phyloP scores from a whole-genome alignment of 495 filamentous ascomycete genomes.

The Neurospora africana region DNA sequence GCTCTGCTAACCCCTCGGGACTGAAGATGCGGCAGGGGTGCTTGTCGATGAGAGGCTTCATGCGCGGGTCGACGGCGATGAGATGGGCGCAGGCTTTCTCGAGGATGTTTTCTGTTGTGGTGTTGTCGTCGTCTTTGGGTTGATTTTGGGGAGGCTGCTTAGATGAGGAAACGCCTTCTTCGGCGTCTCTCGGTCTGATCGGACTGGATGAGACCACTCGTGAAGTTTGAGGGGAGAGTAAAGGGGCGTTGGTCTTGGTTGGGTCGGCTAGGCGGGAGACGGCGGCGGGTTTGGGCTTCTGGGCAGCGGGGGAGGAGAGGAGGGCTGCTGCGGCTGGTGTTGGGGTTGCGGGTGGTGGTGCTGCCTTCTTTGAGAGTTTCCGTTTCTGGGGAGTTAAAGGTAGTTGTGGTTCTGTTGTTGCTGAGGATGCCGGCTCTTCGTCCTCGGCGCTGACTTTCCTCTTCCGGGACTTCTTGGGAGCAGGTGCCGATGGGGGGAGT shows the following conservation, averaged over 20 bases:
- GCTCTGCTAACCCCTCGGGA: constrained; percentile 68
- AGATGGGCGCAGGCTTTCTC: constrained; percentile 71
- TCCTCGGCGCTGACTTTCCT: constrained; percentile 22
- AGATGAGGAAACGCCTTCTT: constrained; percentile 45
- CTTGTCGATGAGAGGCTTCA: constrained; percentile 60
- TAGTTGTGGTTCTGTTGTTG: constrained; percentile 3
- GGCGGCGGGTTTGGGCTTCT: constrained; percentile 25
- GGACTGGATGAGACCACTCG: constrained; percentile 49
- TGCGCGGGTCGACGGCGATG: constrained; percentile 60
- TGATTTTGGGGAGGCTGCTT: constrained; percentile 20
- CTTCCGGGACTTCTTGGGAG: constrained; percentile 20
- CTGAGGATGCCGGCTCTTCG: background rate
- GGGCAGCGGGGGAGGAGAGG: constrained; percentile 20
- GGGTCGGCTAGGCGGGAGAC: constrained; percentile 39
- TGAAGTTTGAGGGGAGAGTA: constrained; percentile 70
- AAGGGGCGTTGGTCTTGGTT: constrained; percentile 55
- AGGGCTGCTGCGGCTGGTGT: constrained; percentile 27
- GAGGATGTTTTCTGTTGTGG: constrained; percentile 64
- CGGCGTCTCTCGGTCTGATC: background rate
- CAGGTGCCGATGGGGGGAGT: constrained; percentile 8
- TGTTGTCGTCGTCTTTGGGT: constrained; percentile 23
- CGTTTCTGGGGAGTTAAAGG: constrained; percentile 27
- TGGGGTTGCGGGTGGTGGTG: constrained; percentile 25
- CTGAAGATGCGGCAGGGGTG: constrained; percentile 74
- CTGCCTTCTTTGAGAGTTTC: constrained; percentile 12